A percentile compares a stretch with the other conserved stretches of the same genome.
These are phyloP conservation scores for Penicillium macrosclerotiorum DNA, from an alignment of 495 filamentous ascomycete species.

Conservation along the genomic window DNA sequence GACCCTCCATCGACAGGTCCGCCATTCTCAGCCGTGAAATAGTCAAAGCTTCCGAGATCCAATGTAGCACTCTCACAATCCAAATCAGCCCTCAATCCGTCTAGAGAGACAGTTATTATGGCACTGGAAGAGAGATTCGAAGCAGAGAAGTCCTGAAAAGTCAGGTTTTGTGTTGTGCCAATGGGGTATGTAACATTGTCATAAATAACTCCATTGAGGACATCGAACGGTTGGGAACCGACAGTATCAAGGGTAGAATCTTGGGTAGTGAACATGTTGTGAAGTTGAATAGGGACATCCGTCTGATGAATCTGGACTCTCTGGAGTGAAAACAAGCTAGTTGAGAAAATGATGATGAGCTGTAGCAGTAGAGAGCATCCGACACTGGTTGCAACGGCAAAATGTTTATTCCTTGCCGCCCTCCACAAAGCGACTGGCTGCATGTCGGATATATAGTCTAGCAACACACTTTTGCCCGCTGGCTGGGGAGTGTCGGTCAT, in stretches of 20 bases:
- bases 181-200: conserved; percentile 8
- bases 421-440: conserved; percentile 9
- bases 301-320: not conserved
- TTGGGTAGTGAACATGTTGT: not conserved
- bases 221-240: not conserved
- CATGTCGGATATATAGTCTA: conserved; percentile 13
- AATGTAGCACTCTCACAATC: conserved; percentile 6
- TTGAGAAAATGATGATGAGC: conserved; percentile 15
- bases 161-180: conserved; percentile 5
- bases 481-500: conserved; percentile 11
- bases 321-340: conserved; percentile 8
- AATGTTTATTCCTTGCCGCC: conserved; percentile 4
- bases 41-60: not conserved
- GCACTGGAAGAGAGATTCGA: conserved; percentile 1
- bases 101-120: conserved; percentile 9
- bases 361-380: conserved; percentile 6
- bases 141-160: conserved; percentile 12
- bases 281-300: conserved; percentile 1
- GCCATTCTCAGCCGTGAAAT: not conserved
- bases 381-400: not conserved
- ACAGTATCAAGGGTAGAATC: not conserved
- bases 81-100: conserved; percentile 16
- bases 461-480: conserved; percentile 8
- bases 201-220: conserved; percentile 8
- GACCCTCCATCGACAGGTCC: not conserved